Evolutionary conservation across 2,329 filamentous ascomycete species (phyloP), one percentile per base, ranked within the genome.

Genomic region (Xylaria sp.): DNA sequence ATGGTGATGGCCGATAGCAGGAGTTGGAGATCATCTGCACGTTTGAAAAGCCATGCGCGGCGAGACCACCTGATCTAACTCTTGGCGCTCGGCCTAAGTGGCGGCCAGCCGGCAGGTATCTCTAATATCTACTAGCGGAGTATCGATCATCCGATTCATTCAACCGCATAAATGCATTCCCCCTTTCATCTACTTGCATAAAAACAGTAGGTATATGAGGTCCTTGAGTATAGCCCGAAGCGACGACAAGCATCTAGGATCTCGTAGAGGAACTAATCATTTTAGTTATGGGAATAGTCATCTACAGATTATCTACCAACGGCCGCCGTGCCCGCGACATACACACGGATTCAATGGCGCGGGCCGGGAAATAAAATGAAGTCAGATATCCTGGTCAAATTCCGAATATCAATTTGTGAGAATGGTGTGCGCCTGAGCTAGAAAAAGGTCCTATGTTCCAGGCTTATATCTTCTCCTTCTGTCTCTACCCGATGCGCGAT

Each of bases 311-410:
- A 11, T 36, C 42, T 47, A 19, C 17, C 17, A 2, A 19, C 42
- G n/a, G 11, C 17, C 14, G 17, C 14, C 11, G 17, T 42, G 17
- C 9, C 39, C 14, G 14, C 12, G 4, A 42, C 39, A 42, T 42
- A 42, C 39, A 14, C 11, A 14, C 12, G 39, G 6, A 42, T 42
- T 42, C 4, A 14, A 39, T 45, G 11, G 42, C 42, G 19, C n/a
- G n/a, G 17, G 17, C 42, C 17, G 4, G 42, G 21, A 27, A 51
- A 51, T 30, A 32, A 32, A 59, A 45, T 17, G 8, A 47, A 50
- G 21, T 63, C 53, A 36, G 58, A 61, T 69, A 69, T 71, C 69
- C 66, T 71, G 61, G 67, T 66, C 63, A 55, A 70, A 67, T 56
- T 54, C 59, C 64, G 54, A 55, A 64, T 69, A 67, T 72, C 68